A percentile compares a stretch with the other conserved stretches of the same genome.
These are phyloP conservation scores for Arabis hirsuta DNA, from an alignment of 345 rosid genomes.

Conservation along the genomic window DNA sequence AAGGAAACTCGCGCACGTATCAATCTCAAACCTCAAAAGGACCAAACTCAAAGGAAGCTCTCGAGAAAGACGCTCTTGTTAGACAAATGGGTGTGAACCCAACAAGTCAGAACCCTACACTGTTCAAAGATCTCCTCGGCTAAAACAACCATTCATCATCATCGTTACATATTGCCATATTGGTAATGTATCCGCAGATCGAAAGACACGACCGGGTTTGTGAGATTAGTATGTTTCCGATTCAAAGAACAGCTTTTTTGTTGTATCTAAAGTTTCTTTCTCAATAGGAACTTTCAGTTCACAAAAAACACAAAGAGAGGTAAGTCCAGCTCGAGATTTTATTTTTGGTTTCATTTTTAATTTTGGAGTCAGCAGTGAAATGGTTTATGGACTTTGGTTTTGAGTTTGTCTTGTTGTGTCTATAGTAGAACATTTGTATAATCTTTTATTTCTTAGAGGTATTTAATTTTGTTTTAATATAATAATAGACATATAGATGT, in stretches of 20 bases:
- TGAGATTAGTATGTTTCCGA: slow-evolving; percentile 19
- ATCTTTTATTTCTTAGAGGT: slow-evolving; percentile 28
- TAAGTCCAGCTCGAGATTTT: slow-evolving; percentile 25
- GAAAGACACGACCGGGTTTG: slow-evolving; percentile 6
- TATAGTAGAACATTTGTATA: slow-evolving; percentile 39
- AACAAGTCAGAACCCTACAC: slow-evolving; percentile 79
- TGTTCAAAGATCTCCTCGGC: slow-evolving; percentile 84
- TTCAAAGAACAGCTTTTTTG: slow-evolving; percentile 37
- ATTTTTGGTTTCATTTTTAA: slow-evolving; percentile 30
- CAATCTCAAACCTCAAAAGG: slow-evolving; percentile 57
- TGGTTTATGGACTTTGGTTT: slow-evolving; percentile 26
- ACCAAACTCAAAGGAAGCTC: slow-evolving; percentile 66
- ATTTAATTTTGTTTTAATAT: not conserved
- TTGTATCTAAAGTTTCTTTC: slow-evolving; percentile 41
- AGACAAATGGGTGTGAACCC: slow-evolving; percentile 97
- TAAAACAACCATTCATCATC: slow-evolving; percentile 38
- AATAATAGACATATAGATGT: no score
- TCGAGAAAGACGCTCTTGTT: slow-evolving; percentile 85
- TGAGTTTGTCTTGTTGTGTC: slow-evolving; percentile 39
- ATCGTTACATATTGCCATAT: slow-evolving; percentile 27
- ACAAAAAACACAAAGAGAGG: slow-evolving; percentile 18
- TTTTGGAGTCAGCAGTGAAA: slow-evolving; percentile 36
- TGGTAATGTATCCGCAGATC: slow-evolving; percentile 17
- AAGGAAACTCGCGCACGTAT: slow-evolving; percentile 33
- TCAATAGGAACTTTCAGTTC: slow-evolving; percentile 37